Conservation (phyloP, 352 stramenopile species). For the Pythium insidiosum region DNA sequence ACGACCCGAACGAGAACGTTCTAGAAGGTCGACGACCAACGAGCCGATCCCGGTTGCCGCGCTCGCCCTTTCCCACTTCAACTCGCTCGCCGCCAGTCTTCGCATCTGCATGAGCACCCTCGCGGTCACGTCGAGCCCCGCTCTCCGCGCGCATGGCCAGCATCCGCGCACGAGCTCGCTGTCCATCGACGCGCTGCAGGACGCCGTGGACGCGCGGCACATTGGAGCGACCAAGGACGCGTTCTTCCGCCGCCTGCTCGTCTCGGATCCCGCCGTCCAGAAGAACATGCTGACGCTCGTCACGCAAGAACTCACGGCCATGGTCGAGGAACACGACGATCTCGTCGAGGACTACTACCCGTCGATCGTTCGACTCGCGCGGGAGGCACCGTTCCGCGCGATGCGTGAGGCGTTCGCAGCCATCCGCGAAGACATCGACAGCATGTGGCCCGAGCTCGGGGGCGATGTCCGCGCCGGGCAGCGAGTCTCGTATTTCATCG, state of each 20-base stretch:
- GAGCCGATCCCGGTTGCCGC: not conserved
- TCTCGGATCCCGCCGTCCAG: slow-evolving; percentile 53
- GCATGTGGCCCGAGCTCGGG: slow-evolving; percentile 13
- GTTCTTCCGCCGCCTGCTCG: slow-evolving; percentile 75
- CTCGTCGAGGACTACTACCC: slow-evolving; percentile 60
- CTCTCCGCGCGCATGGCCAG: not conserved
- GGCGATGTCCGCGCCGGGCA: slow-evolving; percentile 24
- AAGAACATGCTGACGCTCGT: slow-evolving; percentile 48
- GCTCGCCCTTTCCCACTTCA: not conserved
- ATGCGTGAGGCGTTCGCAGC: slow-evolving; percentile 50
- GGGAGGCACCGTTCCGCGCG: slow-evolving; percentile 52
- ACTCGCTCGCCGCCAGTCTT: not conserved
- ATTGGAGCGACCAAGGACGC: slow-evolving; percentile 65
- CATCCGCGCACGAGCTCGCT: not conserved
- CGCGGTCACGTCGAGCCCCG: not conserved
- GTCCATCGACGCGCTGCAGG: too few species aligned
- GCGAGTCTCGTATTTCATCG: slow-evolving; percentile 70
- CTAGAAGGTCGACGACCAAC: too few species aligned
- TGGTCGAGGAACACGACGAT: slow-evolving; percentile 29
- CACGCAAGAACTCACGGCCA: slow-evolving; percentile 39
- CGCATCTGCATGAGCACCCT: not conserved
- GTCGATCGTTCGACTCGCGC: slow-evolving; percentile 48
- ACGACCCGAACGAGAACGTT: not conserved
- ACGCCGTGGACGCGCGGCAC: slow-evolving; percentile 19
- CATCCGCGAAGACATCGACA: slow-evolving; percentile 37